Percentiles rank a stretch among this genome's conserved stretches.
phyloP scores from a whole-genome alignment of 2,329 filamentous ascomycete species.

The Aureobasidium sp. region DNA sequence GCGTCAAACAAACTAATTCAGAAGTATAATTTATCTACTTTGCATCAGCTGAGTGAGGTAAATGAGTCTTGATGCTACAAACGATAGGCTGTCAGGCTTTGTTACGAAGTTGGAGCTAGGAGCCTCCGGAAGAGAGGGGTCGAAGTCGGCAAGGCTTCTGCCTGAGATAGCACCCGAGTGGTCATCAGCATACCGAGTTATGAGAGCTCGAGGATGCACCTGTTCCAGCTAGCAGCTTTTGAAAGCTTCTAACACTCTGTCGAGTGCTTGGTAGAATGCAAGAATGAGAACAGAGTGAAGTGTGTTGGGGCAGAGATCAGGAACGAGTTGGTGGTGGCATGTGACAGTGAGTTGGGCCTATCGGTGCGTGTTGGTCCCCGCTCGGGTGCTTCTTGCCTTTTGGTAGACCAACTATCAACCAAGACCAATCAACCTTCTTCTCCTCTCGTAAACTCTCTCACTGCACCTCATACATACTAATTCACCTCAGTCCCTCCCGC shows the following conservation, averaged over 20 bases:
- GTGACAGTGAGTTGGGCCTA: not conserved
- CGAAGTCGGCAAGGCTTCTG: not conserved
- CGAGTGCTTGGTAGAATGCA: not conserved
- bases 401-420: not conserved
- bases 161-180: slow-evolving; percentile 5
- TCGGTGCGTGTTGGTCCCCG: not conserved
- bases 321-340: not conserved
- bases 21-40: not conserved
- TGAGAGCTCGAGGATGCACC: not conserved
- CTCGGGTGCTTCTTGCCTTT: not conserved
- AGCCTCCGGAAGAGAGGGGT: not conserved
- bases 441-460: not conserved
- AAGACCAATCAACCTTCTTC: not conserved
- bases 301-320: not conserved
- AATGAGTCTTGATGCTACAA: no score
- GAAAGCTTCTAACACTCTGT: not conserved
- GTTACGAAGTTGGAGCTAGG: not conserved
- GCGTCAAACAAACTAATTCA: not conserved
- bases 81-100: no score
- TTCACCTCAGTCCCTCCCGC: not conserved
- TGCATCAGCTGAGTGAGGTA: no score
- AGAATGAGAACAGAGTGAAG: not conserved
- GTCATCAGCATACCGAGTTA: not conserved
- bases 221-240: not conserved
- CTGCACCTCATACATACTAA: not conserved